Base-by-base conservation (phyloP, 139 green algal genomes). In the Mychonastes homosphaera region DNA sequence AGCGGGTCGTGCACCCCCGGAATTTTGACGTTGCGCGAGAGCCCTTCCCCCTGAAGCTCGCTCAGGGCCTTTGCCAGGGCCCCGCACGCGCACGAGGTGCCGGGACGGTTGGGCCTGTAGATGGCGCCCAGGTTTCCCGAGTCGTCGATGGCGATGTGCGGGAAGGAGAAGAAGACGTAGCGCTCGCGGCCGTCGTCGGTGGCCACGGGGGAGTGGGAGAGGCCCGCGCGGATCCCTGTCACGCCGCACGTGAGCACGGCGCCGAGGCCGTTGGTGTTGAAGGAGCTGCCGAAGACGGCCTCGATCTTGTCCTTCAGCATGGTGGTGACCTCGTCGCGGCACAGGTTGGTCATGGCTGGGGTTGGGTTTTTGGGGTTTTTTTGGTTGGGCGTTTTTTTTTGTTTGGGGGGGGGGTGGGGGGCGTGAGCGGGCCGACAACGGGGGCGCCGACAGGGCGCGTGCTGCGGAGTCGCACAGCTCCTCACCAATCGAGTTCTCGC, bases 111-210 rank as follows among this genome's bases (percentile, higher is more conserved):
- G 18, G 78, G 68, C 27, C 85, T 77, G 27, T 50, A 70, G 47
- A 90, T 79, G 45, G 33, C 43, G 45, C 84, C 84, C 45, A 87
- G 43, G 19, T 69, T 43, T 24, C 81, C 79, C 0, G 30, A 34
- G 23, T 55, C 50, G 60, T 86, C 70, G 27, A 94, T 83, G 50
- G 64, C 76, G 54, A 91, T 88, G 72, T 92, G 84, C 4, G 85
- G 85, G 68, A 90, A 88, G 62, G 75, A 79, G 49, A 91, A 89
- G 68, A 91, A 90, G 19, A 94, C 77, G 49, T 89, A 86, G 21
- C 77, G 73, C 60, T 88, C 79, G 51, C 80, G 80, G 35, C 70
- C 71, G 29, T 61, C 54, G 36, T 71, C 32, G 39, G 2, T 9
- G 16, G 6, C 49, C 6, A 73, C 53, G 15, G 67, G 62, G 6